Percentiles rank a stretch among this genome's conserved stretches.
These are phyloP conservation scores for Trametes punicea DNA, from an alignment of 768 basidiomycete species.

Conservation along the genomic window DNA sequence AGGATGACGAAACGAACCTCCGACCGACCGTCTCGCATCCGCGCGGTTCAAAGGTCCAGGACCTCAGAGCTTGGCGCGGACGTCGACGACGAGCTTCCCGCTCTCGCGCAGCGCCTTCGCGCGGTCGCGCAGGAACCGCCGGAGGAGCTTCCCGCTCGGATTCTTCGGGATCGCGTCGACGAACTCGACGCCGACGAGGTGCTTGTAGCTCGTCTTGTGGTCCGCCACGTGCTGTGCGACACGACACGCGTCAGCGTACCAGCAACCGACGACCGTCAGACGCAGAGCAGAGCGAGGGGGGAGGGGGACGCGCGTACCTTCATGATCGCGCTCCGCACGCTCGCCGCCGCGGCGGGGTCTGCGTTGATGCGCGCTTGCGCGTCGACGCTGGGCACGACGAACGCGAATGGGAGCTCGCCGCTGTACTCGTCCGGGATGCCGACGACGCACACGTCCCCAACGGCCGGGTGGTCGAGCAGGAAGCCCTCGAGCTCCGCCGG, in stretches of 20 bases:
- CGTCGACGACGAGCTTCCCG: constrained; percentile 20
- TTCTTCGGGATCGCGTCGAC: constrained; percentile 35
- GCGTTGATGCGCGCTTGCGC: constrained; percentile 35
- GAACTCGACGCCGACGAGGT: constrained; percentile 37
- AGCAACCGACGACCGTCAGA: no score
- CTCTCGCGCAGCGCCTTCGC: constrained; percentile 23
- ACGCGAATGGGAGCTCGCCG: constrained; percentile 73
- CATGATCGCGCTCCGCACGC: constrained; percentile 44
- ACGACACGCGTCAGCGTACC: background rate
- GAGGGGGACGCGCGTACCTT: constrained; percentile 44
- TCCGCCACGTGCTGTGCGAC: constrained; percentile 29
- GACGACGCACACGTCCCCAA: constrained; percentile 41
- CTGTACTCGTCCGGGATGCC: constrained; percentile 70
- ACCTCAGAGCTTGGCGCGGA: constrained; percentile 12
- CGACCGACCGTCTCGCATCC: no score
- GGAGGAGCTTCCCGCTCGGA: constrained; percentile 32
- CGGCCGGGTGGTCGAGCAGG: constrained; percentile 41
- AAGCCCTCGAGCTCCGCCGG: constrained; percentile 38
- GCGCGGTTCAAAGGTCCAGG: no score
- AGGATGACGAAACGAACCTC: no score
- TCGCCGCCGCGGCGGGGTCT: constrained; percentile 33
- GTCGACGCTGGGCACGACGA: constrained; percentile 49
- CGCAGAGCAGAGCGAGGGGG: background rate
- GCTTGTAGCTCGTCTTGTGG: constrained; percentile 36
- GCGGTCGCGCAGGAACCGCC: constrained; percentile 29